These are phyloP conservation scores for Fusarium odoratissimum DNA, from an alignment of 2,329 filamentous ascomycete genomes.

Conservation along the genomic window DNA sequence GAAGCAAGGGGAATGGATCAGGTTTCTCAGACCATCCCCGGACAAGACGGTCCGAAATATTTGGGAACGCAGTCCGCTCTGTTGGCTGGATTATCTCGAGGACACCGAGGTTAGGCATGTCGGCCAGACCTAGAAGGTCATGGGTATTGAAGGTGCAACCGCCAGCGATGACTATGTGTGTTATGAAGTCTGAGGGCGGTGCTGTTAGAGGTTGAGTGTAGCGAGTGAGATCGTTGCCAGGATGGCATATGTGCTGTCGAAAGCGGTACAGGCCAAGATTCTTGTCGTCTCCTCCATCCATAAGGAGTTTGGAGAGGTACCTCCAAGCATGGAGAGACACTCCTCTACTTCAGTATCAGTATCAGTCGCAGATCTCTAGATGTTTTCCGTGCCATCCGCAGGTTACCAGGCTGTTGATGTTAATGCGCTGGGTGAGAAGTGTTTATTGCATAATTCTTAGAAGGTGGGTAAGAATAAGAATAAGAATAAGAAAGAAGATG, in stretches of 20 bases:
- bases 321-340: slow-evolving; percentile 56
- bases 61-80: slow-evolving; percentile 49
- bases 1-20: slow-evolving; percentile 59
- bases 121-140: slow-evolving; percentile 56
- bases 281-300: slow-evolving; percentile 49
- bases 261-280: slow-evolving; percentile 54
- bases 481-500: too few relatives aligned
- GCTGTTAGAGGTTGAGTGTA: slow-evolving; percentile 55
- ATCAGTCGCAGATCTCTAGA: not conserved
- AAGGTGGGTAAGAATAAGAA: too few relatives aligned
- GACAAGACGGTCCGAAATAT: slow-evolving; percentile 59
- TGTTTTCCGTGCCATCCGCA: not conserved
- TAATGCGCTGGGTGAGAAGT: too few relatives aligned
- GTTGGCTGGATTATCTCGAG: slow-evolving; percentile 59
- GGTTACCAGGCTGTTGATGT: not conserved
- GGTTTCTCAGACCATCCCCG: slow-evolving; percentile 57
- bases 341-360: slow-evolving; percentile 41
- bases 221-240: slow-evolving; percentile 48
- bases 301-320: slow-evolving; percentile 51
- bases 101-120: slow-evolving; percentile 60
- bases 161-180: slow-evolving; percentile 55
- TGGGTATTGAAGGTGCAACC: slow-evolving; percentile 50
- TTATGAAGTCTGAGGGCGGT: slow-evolving; percentile 53
- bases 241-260: slow-evolving; percentile 54
- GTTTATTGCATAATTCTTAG: too few relatives aligned